Percentiles rank a stretch among this genome's conserved stretches.
phyloP scores from a whole-genome alignment of 805 yeast genomes.

The Hanseniaspora taiwanica region DNA sequence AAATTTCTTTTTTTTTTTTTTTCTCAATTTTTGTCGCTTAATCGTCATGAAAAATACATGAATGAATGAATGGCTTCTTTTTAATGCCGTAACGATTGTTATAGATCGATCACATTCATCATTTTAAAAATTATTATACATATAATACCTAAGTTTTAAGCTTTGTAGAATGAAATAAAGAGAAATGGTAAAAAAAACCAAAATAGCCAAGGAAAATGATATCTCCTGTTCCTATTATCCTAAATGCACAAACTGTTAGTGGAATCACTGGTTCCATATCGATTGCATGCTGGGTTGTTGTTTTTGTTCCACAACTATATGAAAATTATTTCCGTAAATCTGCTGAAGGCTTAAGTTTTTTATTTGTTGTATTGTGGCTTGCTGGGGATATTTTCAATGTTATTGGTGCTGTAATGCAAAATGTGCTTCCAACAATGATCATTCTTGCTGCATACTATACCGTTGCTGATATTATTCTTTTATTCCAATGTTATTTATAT shows the following conservation, averaged over 20 bases:
- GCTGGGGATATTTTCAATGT: constrained; percentile 91
- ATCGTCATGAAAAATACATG: too few relatives aligned
- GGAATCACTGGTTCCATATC: constrained; percentile 73
- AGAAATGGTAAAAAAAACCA: not conserved
- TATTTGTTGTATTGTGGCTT: constrained; percentile 83
- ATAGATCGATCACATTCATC: too few relatives aligned
- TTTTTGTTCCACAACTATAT: constrained; percentile 91
- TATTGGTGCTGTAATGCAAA: constrained; percentile 79
- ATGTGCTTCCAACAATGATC: constrained; percentile 88
- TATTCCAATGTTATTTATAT: constrained; percentile 74
- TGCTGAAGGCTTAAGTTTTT: constrained; percentile 78
- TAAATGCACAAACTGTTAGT: constrained; percentile 59
- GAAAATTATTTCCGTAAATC: constrained; percentile 79
- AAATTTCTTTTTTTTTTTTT: too few relatives aligned
- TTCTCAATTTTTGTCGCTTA: too few relatives aligned
- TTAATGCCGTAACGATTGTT: too few relatives aligned
- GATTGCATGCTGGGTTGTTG: constrained; percentile 95
- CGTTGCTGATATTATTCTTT: constrained; percentile 70
- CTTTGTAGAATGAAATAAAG: too few relatives aligned
- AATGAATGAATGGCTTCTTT: too few relatives aligned
- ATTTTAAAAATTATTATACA: too few relatives aligned
- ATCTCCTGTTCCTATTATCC: constrained; percentile 52
- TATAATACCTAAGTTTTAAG: too few relatives aligned
- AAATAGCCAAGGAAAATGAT: constrained; percentile 23
- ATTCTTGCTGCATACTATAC: constrained; percentile 88